Evolutionary conservation across 805 yeast species (phyloP), one percentile per base, ranked within the genome.

Genomic region (Candida pseudoglaebosa): DNA sequence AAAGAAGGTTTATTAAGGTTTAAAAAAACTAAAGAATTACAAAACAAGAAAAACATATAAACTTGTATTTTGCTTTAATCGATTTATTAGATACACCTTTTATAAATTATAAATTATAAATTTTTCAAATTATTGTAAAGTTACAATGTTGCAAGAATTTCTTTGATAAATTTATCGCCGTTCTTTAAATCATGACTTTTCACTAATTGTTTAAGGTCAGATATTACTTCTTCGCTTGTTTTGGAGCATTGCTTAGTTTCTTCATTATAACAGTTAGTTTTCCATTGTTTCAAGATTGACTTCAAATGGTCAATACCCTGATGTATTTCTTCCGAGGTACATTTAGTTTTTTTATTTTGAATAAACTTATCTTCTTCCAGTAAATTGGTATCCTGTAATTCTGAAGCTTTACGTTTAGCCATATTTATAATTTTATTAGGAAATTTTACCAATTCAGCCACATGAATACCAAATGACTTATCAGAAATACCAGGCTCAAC

Each of bases 401-500:
- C 98, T 4, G 75, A 68, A 0, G 97, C 95, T 59, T 91, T 91
- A 44, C 98, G 77, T 56, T 91, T 93, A 6, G 99, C 96, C 98
- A 93, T 93, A 41, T 78, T 75, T 34, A 93, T 80, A 36, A 93
- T 93, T 60, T 93, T 93, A 17, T 70, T 66, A 2, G 98, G 99
- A 61, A 93, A 93, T 49, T 86, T 84, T 14, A 91, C 98, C 21
- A 91, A 80, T 61, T 93, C 97, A 0, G 98, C 98, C 33, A 93
- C 99, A 57, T 93, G 95, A 34, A 93, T 90, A 62, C 99, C 99
- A 65, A 93, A 93, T 0, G 97, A 89, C 60, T 90, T 93, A 59
- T 88, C 96, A 2, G 95, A 82, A 36, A 90, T 79, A n/a, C 99
- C 99, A 1, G 87, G 85, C 49, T 88, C 96, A n/a, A 93, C 98